Conservation (phyloP, 495 filamentous ascomycete genomes). For the Lichenothelia convexa region DNA sequence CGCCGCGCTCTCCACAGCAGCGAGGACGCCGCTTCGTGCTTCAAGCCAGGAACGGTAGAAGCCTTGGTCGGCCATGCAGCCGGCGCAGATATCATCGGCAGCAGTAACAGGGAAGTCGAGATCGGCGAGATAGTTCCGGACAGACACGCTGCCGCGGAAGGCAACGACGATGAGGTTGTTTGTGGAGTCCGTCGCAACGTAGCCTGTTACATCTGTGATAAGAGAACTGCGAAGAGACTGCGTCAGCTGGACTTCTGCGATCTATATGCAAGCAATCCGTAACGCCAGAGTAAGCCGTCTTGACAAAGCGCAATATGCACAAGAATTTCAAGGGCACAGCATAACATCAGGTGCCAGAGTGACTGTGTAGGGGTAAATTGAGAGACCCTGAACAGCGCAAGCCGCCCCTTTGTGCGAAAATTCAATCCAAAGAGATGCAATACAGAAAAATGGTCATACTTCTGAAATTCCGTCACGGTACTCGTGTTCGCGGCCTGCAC, state of each 20-base stretch:
- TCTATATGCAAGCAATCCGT: background rate
- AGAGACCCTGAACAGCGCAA: too few species aligned
- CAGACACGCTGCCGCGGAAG: slow-evolving; percentile 45
- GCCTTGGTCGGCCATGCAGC: slow-evolving; percentile 34
- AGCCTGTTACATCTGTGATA: slow-evolving; percentile 46
- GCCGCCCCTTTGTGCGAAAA: too few species aligned
- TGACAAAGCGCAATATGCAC: background rate
- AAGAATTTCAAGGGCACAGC: slow-evolving; percentile 3
- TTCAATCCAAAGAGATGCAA: background rate
- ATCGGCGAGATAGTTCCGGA: slow-evolving; percentile 52
- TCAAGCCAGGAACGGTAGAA: slow-evolving; percentile 37
- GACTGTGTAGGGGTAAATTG: too few species aligned
- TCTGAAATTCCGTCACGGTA: slow-evolving; percentile 39
- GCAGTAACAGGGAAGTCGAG: slow-evolving; percentile 25
- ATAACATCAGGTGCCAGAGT: too few species aligned
- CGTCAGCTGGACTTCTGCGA: background rate
- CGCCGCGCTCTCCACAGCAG: slow-evolving; percentile 21
- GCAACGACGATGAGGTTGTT: slow-evolving; percentile 45
- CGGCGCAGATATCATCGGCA: slow-evolving; percentile 27
- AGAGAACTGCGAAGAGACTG: slow-evolving; percentile 24
- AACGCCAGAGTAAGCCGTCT: background rate
- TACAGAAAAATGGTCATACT: slow-evolving; percentile 23
- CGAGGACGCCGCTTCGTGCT: slow-evolving; percentile 24
- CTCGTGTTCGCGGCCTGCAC: slow-evolving; percentile 37
- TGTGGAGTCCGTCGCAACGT: slow-evolving; percentile 45